Percentiles rank a stretch among this genome's conserved stretches.
Evolutionary conservation across 106 monocot genomes (phyloP).

Genomic region (Dendrobium catenatum): DNA sequence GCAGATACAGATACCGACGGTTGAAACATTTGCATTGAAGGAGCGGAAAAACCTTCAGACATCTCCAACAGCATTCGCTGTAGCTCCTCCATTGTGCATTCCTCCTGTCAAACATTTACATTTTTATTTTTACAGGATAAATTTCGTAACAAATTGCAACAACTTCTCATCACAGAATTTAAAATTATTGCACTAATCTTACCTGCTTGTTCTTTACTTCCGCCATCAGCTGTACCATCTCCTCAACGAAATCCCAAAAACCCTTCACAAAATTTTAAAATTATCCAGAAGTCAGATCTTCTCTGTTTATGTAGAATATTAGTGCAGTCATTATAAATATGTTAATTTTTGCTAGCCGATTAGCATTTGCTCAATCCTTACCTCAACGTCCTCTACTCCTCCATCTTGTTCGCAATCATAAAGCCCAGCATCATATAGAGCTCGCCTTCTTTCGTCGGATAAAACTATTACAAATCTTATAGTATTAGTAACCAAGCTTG

Average conservation of each 20-base stretch:
- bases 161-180: too few relatives aligned
- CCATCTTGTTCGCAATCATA: conserved; percentile 37
- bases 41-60: neutral
- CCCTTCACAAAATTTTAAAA: neutral
- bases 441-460: conserved; percentile 42
- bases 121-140: neutral
- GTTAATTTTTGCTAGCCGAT: too few relatives aligned
- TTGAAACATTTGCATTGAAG: too few relatives aligned
- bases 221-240: conserved; percentile 10
- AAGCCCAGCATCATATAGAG: conserved; percentile 42
- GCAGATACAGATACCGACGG: too few relatives aligned
- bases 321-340: neutral
- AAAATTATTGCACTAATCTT: neutral
- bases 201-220: neutral
- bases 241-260: conserved; percentile 13
- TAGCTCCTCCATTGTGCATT: conserved; percentile 3
- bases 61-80: conserved; percentile 11
- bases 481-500: too few relatives aligned
- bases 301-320: neutral
- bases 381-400: conserved; percentile 44
- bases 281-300: too few relatives aligned
- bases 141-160: too few relatives aligned
- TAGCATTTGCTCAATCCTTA: neutral
- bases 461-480: conserved; percentile 25
- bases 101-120: neutral